These are phyloP conservation scores for Talaromyces rugulosus DNA, from an alignment of 2,329 filamentous ascomycete species.

Conservation along the genomic window DNA sequence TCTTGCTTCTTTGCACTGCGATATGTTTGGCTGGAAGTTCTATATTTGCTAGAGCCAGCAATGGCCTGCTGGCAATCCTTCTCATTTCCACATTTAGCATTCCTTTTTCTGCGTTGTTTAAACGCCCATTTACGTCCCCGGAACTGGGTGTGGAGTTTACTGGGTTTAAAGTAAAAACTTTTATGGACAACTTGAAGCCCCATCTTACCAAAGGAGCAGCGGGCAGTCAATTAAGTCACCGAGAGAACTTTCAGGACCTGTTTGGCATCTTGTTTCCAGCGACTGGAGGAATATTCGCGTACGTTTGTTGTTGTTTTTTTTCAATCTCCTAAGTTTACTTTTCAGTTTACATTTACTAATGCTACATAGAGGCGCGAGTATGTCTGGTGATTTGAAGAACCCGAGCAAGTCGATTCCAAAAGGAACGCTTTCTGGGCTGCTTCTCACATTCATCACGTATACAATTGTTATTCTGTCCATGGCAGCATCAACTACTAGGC, in stretches of 20 bases:
- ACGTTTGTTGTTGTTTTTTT: conserved; percentile 27
- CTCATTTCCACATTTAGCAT: conserved; percentile 74
- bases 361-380: conserved; percentile 64
- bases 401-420: conserved; percentile 80
- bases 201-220: conserved; percentile 58
- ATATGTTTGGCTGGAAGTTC: conserved; percentile 77
- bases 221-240: conserved; percentile 58
- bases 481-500: conserved; percentile 69
- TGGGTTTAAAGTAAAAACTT: conserved; percentile 65
- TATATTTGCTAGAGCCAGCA: conserved; percentile 76
- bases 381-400: conserved; percentile 81
- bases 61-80: conserved; percentile 67
- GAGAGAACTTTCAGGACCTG: conserved; percentile 71
- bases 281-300: conserved; percentile 58
- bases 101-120: conserved; percentile 68
- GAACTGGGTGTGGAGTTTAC: conserved; percentile 69
- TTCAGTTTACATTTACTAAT: conserved; percentile 41
- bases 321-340: background rate
- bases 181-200: conserved; percentile 71
- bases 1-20: conserved; percentile 66
- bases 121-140: conserved; percentile 62
- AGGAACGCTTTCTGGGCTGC: conserved; percentile 75
- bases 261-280: conserved; percentile 84
- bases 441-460: conserved; percentile 72
- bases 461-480: conserved; percentile 72